Percentiles rank a stretch among this genome's conserved stretches.
Conservation (phyloP, 2,329 filamentous ascomycete species). For the Chrysoporthe austroafricana region DNA sequence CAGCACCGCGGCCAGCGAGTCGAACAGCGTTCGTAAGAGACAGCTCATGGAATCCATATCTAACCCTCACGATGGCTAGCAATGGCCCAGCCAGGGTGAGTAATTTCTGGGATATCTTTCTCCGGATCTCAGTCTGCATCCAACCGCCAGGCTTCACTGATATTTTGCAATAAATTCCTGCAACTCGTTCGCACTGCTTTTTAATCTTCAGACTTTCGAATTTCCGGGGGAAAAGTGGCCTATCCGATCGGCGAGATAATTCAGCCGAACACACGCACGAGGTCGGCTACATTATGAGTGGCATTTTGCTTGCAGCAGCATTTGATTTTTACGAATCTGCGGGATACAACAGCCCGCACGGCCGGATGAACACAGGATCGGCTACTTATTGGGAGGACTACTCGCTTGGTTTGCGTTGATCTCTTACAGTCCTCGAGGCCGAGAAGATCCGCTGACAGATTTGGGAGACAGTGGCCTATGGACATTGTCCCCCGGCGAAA, state of each 20-base stretch:
- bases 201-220: neutral
- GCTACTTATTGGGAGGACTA: neutral
- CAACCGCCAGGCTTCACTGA: neutral
- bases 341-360: neutral
- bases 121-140: neutral
- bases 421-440: neutral
- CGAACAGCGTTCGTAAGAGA: neutral
- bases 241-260: neutral
- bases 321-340: neutral
- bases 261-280: too few relatives aligned
- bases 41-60: neutral
- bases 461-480: neutral
- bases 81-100: neutral
- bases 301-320: neutral
- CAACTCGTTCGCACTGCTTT: neutral
- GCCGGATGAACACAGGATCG: neutral
- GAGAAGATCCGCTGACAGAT: neutral
- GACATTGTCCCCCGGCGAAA: neutral
- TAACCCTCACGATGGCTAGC: neutral
- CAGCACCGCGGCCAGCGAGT: conserved; percentile 2
- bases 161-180: neutral
- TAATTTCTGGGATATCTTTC: neutral
- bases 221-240: neutral
- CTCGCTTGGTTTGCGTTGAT: neutral
- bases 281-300: neutral